These are phyloP conservation scores for Phytophthora pseudosyringae DNA, from an alignment of 352 stramenopile species.

Conservation along the genomic window DNA sequence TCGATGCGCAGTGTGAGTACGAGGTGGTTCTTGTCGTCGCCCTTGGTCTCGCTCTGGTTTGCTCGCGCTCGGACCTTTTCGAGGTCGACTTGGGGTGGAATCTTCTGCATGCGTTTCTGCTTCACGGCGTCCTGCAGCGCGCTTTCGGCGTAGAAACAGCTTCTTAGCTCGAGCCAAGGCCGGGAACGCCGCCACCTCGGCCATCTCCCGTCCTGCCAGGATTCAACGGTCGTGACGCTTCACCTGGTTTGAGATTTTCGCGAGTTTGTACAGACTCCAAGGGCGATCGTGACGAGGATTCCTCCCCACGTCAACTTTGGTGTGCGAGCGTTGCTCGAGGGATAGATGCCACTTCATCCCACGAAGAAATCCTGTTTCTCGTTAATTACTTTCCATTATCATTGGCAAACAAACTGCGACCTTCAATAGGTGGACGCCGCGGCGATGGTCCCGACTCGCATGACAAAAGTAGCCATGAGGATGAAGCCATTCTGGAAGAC, in stretches of 20 bases:
- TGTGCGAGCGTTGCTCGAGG: too few relatives aligned
- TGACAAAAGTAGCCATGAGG: conserved; percentile 61
- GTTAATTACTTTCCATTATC: too few relatives aligned
- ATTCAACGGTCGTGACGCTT: too few relatives aligned
- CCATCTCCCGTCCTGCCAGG: background rate
- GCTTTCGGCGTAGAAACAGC: conserved; percentile 24
- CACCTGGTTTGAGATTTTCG: too few relatives aligned
- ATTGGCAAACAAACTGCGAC: background rate
- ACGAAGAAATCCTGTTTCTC: too few relatives aligned
- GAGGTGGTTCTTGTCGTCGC: background rate
- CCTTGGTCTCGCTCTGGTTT: background rate
- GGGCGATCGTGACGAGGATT: too few relatives aligned
- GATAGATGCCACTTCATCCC: background rate
- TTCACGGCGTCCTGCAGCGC: background rate
- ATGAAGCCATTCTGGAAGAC: conserved; percentile 72
- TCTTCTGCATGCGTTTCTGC: background rate
- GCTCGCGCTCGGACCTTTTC: background rate
- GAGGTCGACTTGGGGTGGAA: background rate
- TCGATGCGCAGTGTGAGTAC: background rate
- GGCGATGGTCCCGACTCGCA: conserved; percentile 56
- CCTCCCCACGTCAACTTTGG: too few relatives aligned
- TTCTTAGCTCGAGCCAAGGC: conserved; percentile 38
- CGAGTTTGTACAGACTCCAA: too few relatives aligned
- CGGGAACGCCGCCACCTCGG: conserved; percentile 24
- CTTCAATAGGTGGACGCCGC: conserved; percentile 35